Evolutionary conservation across 2,329 filamentous ascomycete genomes (phyloP).

Genomic region (Fusarium sp.): DNA sequence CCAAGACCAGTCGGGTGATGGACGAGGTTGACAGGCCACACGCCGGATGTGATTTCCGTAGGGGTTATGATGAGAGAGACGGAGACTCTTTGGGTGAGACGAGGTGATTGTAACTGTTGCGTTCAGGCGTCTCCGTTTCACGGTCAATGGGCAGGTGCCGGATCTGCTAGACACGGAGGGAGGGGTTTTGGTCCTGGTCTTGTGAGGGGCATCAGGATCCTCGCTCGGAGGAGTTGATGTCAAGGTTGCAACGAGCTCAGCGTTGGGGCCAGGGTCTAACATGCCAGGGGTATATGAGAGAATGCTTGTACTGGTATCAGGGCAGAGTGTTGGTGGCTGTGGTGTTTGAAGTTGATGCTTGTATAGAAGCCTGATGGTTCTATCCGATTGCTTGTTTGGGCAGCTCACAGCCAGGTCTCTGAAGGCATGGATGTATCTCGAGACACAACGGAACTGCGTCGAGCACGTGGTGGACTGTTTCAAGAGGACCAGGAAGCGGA

Average conservation of each 20-base stretch:
- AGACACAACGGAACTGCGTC: background rate
- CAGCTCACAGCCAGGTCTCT: background rate
- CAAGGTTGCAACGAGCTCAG: slow-evolving; percentile 20
- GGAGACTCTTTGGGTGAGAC: background rate
- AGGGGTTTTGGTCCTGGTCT: slow-evolving; percentile 10
- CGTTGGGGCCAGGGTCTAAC: slow-evolving; percentile 17
- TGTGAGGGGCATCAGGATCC: slow-evolving; percentile 21
- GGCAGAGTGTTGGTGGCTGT: slow-evolving; percentile 15
- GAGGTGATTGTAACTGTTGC: background rate
- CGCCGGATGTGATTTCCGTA: slow-evolving; percentile 7
- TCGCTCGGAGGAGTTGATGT: slow-evolving; percentile 25
- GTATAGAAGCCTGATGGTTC: slow-evolving; percentile 17
- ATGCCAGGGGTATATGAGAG: slow-evolving; percentile 9
- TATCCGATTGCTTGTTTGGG: slow-evolving; percentile 22
- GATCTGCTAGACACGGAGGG: slow-evolving; percentile 19
- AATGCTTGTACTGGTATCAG: background rate
- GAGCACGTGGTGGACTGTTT: slow-evolving; percentile 38
- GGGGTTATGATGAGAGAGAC: background rate
- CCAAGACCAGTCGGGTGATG: slow-evolving; percentile 36
- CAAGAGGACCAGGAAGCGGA: slow-evolving; percentile 17
- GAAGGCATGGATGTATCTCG: background rate
- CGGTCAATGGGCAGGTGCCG: slow-evolving; percentile 3
- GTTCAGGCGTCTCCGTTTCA: background rate
- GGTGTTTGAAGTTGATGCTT: slow-evolving; percentile 10
- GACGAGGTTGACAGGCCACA: slow-evolving; percentile 36